phyloP scores from a whole-genome alignment of 345 rosid species.

The Pistacia vera region DNA sequence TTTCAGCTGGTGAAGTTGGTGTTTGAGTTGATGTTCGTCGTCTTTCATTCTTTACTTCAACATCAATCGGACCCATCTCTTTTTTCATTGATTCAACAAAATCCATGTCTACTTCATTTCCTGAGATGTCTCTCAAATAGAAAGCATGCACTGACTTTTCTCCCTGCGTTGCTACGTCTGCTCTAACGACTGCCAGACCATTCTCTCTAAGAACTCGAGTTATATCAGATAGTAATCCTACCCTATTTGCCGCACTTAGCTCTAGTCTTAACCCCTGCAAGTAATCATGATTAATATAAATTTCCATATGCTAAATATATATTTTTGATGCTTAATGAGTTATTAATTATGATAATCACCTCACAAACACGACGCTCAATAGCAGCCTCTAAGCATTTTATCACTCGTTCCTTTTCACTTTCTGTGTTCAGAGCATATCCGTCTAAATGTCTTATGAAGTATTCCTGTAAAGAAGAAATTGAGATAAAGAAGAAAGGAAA shows the following conservation, averaged over 20 bases:
- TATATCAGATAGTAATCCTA: constrained; percentile 68
- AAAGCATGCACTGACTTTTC: constrained; percentile 56
- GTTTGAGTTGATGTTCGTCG: not conserved
- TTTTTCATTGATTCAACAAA: constrained; percentile 59
- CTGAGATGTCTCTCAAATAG: constrained; percentile 56
- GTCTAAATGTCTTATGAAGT: constrained; percentile 40
- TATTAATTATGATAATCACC: constrained; percentile 25
- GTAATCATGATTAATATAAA: not conserved
- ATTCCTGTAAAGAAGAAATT: constrained; percentile 26
- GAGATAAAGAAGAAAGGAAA: not conserved
- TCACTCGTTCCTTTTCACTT: constrained; percentile 41
- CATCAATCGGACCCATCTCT: constrained; percentile 62
- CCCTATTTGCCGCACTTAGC: constrained; percentile 58
- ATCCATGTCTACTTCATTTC: constrained; percentile 60
- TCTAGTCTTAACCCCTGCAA: constrained; percentile 61
- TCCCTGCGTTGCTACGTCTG: constrained; percentile 67
- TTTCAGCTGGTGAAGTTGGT: constrained; percentile 13
- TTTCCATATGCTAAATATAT: too few species aligned
- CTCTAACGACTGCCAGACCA: constrained; percentile 65
- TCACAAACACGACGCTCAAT: constrained; percentile 52
- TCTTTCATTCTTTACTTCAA: constrained; percentile 42
- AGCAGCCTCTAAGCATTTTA: constrained; percentile 64
- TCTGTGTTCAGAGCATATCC: constrained; percentile 35
- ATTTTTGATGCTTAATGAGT: too few species aligned
- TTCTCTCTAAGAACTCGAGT: constrained; percentile 68